Evolutionary conservation across 2,329 filamentous ascomycete genomes (phyloP), one percentile per base, ranked within the genome.

Genomic region (Celoporthe dispersa): DNA sequence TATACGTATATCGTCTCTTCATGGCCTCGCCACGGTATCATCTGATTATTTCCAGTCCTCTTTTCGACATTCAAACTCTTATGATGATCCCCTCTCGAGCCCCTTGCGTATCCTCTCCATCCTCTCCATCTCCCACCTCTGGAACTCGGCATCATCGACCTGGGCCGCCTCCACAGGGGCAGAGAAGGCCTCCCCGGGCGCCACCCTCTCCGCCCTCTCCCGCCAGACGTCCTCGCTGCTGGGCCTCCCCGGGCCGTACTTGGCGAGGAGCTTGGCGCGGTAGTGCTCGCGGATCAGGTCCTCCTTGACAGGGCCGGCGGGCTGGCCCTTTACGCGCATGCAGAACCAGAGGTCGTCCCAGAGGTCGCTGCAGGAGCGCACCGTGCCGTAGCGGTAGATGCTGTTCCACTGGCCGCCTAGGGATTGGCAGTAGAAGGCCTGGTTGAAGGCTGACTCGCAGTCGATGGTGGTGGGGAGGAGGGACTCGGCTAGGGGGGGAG

Each of bases 291-390:
- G 84, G 68, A 97, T 86, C 75, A 86, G 84, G 66, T 84, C 86
- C 71, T 87, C 89, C 75, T 89, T 88, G 74, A 89, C 82, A 59
- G 85, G 81, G 33, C 88, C 86, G 0, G 85, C 80, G 19, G 51
- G 28, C 76, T 89, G 89, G 1, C 86, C 86, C 76, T 91, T 90
- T 51, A 90, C 90, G 73, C 93, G 90, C 94, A 98, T 98, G 85
- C 96, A 99, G 83, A 98, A 95, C 92, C 94, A 97, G 81, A 97
- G 98, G 80, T 97, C 93, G 72, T 91, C 88, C 94, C 95, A 98
- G 73, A 94, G 90, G 74, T 97, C 92, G 72, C 85, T 88, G 85
- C 96, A 99, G 3, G 88, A 86, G 60, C 91, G 88, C 76, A 97
- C 83, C 57, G 85, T 83, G 72, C 96, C 96, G 78, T 94, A 91